A percentile compares a stretch with the other conserved stretches of the same genome.
phyloP scores from a whole-genome alignment of 164 flowering plant genomes.

The Magnolia sinica region DNA sequence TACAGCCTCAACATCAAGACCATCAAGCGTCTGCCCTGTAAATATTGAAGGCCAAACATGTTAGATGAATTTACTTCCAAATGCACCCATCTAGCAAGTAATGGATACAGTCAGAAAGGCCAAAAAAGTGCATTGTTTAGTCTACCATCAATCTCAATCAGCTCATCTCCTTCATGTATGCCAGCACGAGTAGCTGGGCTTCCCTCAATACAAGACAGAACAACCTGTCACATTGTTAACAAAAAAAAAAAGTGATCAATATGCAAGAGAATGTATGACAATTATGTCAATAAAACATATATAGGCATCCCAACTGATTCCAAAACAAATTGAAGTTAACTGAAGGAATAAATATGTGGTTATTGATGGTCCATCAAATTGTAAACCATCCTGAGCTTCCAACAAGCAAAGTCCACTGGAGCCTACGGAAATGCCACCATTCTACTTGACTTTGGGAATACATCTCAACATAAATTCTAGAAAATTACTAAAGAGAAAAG shows the following conservation, averaged over 20 bases:
- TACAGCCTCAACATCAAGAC: slow-evolving; percentile 78
- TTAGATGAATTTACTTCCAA: slow-evolving; percentile 3
- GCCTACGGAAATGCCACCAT: no score
- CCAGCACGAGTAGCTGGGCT: slow-evolving; percentile 98
- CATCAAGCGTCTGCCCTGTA: slow-evolving; percentile 84
- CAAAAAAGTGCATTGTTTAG: not conserved
- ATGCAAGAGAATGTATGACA: not conserved
- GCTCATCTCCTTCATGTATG: slow-evolving; percentile 86
- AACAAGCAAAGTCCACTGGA: no score
- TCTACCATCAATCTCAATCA: slow-evolving; percentile 85
- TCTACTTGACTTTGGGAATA: no score
- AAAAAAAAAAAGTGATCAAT: not conserved
- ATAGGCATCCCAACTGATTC: no score
- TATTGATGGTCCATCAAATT: no score
- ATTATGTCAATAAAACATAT: no score
- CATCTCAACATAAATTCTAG: no score
- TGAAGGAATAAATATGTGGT: no score
- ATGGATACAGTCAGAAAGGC: not conserved
- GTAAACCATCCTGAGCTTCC: no score
- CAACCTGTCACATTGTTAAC: slow-evolving; percentile 48
- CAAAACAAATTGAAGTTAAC: no score
- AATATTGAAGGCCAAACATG: slow-evolving; percentile 5
- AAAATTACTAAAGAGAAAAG: no score
- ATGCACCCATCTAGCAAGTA: not conserved
- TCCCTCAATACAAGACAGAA: slow-evolving; percentile 77